Percentiles rank a stretch among this genome's conserved stretches.
phyloP scores from a whole-genome alignment of 768 basidiomycete species.

The Boletus tomentosulus region DNA sequence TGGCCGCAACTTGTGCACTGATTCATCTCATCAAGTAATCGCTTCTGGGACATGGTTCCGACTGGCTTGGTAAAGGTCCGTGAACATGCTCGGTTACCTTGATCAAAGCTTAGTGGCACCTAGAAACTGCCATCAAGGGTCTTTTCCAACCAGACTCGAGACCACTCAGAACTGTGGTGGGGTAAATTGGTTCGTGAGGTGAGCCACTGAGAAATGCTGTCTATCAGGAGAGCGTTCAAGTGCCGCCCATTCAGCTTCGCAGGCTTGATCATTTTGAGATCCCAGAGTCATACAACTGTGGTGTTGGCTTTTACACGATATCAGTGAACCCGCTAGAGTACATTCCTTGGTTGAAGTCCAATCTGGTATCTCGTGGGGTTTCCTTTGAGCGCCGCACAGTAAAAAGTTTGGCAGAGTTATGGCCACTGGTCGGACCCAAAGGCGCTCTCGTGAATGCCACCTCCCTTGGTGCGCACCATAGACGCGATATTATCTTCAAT shows the following conservation, averaged over 20 bases:
- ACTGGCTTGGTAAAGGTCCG: constrained; percentile 39
- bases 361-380: constrained; percentile 38
- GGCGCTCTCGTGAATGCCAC: constrained; percentile 55
- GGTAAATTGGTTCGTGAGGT: constrained; percentile 38
- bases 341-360: constrained; percentile 43
- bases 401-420: constrained; percentile 43
- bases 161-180: constrained; percentile 35
- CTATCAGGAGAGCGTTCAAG: neutral
- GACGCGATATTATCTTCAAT: neutral
- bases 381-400: constrained; percentile 41
- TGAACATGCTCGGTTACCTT: neutral
- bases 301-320: constrained; percentile 43
- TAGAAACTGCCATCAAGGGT: constrained; percentile 38
- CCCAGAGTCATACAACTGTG: constrained; percentile 32
- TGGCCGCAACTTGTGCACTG: neutral
- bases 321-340: constrained; percentile 50
- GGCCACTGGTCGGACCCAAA: constrained; percentile 32
- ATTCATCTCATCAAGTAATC: constrained; percentile 32
- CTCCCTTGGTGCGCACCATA: constrained; percentile 42
- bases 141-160: constrained; percentile 23
- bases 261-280: constrained; percentile 32
- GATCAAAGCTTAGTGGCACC: constrained; percentile 1
- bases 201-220: constrained; percentile 7
- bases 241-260: constrained; percentile 27
- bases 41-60: constrained; percentile 46